A percentile compares a stretch with the other conserved stretches of the same genome.
These are phyloP conservation scores for Solanum aculeatissimum DNA, from an alignment of 305 asterid genomes.

Conservation along the genomic window DNA sequence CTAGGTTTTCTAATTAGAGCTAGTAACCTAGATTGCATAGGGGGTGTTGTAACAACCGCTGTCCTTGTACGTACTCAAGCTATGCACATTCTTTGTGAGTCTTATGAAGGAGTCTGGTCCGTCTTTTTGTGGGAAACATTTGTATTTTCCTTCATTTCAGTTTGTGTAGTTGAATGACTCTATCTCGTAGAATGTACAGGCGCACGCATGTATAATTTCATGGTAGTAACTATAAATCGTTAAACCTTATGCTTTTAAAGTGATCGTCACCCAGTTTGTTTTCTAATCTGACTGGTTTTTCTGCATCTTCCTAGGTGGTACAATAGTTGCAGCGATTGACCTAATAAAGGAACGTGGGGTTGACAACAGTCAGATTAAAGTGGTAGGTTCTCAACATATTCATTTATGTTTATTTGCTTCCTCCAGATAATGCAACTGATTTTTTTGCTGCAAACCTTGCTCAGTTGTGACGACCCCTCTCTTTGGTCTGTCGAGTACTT, in stretches of 20 bases:
- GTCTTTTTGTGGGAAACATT: neutral
- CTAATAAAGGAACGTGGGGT: constrained; percentile 75
- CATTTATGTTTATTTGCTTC: neutral
- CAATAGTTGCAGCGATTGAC: constrained; percentile 76
- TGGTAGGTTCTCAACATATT: constrained; percentile 40
- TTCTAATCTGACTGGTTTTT: neutral
- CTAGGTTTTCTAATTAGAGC: neutral
- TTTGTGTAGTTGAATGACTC: neutral
- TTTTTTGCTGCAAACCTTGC: neutral
- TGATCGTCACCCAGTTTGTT: neutral
- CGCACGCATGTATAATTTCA: neutral
- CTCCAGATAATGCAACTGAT: neutral
- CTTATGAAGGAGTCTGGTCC: neutral
- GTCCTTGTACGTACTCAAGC: neutral
- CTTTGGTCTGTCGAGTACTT: neutral
- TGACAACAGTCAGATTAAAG: constrained; percentile 69
- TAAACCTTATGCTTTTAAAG: neutral
- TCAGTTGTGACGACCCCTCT: neutral
- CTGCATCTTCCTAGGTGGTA: constrained; percentile 54
- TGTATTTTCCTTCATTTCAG: neutral
- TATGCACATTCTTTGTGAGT: neutral
- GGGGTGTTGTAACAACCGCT: neutral
- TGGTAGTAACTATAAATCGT: neutral
- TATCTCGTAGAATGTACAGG: neutral
- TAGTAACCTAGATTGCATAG: neutral